Evolutionary conservation across 2,329 filamentous ascomycete species (phyloP).

Genomic region (Balansia obtecta): DNA sequence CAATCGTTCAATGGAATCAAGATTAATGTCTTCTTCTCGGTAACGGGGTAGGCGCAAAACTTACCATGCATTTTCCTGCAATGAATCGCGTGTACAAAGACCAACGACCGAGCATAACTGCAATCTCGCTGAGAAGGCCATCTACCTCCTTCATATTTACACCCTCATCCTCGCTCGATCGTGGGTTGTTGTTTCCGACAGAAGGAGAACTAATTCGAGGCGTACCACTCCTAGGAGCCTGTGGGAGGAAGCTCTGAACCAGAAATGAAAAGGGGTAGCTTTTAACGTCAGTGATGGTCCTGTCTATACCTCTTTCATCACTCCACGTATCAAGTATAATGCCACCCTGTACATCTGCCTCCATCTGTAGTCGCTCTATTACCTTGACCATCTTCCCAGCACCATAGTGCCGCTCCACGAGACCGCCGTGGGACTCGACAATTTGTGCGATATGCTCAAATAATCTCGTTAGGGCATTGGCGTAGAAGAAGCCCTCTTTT

Average conservation of each 20-base stretch:
- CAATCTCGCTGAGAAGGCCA: slow-evolving; percentile 72
- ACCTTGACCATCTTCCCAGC: slow-evolving; percentile 87
- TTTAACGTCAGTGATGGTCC: slow-evolving; percentile 87
- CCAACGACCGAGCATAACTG: slow-evolving; percentile 87
- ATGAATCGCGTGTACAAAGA: slow-evolving; percentile 85
- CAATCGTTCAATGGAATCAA: neutral
- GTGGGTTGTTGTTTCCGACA: slow-evolving; percentile 38
- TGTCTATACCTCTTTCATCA: slow-evolving; percentile 74
- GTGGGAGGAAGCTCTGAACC: slow-evolving; percentile 80
- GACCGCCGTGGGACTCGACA: slow-evolving; percentile 76
- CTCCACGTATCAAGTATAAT: slow-evolving; percentile 94
- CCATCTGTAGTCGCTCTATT: slow-evolving; percentile 82
- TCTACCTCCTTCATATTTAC: slow-evolving; percentile 97
- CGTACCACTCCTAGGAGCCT: slow-evolving; percentile 51
- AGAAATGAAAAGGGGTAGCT: slow-evolving; percentile 96
- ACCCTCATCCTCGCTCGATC: slow-evolving; percentile 73
- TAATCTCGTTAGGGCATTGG: slow-evolving; percentile 75
- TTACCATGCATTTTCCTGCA: slow-evolving; percentile 70
- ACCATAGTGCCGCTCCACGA: slow-evolving; percentile 93
- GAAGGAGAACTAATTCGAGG: slow-evolving; percentile 69
- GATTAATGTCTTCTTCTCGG: neutral
- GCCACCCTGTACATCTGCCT: slow-evolving; percentile 91
- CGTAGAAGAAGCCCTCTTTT: slow-evolving; percentile 82
- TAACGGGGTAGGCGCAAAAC: slow-evolving; percentile 14
- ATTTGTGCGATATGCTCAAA: slow-evolving; percentile 98